Percentiles rank a stretch among this genome's conserved stretches.
Evolutionary conservation across 1,284 basidiomycete genomes (phyloP).

Genomic region (Entoloma clypeatum): DNA sequence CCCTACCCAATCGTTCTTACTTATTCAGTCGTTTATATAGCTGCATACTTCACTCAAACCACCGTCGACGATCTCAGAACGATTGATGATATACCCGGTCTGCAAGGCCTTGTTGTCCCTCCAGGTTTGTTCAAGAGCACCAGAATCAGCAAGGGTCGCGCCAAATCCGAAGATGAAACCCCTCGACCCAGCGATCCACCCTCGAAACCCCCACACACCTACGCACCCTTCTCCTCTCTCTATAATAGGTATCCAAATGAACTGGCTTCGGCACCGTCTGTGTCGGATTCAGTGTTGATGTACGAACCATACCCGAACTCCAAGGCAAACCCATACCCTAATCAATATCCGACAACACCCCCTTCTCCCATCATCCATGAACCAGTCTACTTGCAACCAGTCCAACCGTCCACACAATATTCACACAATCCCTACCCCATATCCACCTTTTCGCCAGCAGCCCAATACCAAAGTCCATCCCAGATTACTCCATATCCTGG

Average conservation of each 20-base stretch:
- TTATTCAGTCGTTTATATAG: conserved; percentile 31
- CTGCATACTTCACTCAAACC: conserved; percentile 73
- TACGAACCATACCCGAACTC: conserved; percentile 35
- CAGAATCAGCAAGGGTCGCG: conserved; percentile 48
- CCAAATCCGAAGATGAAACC: conserved; percentile 33
- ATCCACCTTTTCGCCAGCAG: neutral
- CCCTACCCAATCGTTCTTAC: conserved; percentile 11
- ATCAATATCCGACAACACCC: neutral
- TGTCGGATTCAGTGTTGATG: conserved; percentile 32
- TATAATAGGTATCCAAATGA: conserved; percentile 20
- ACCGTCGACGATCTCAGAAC: conserved; percentile 63
- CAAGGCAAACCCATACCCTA: conserved; percentile 11
- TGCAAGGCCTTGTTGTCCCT: conserved; percentile 53
- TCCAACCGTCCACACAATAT: neutral
- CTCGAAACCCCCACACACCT: conserved; percentile 39
- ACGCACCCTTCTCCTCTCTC: conserved; percentile 52
- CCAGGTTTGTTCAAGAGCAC: conserved; percentile 62
- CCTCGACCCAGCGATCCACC: conserved; percentile 19
- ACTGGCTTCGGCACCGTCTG: conserved; percentile 15
- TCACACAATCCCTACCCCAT: neutral
- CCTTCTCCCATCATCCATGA: neutral
- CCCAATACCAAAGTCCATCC: neutral
- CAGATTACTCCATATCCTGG: neutral
- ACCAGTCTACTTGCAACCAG: neutral
- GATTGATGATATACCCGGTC: conserved; percentile 55